phyloP scores from a whole-genome alignment of 2,329 filamentous ascomycete genomes.

The Calonectria henricotiae region DNA sequence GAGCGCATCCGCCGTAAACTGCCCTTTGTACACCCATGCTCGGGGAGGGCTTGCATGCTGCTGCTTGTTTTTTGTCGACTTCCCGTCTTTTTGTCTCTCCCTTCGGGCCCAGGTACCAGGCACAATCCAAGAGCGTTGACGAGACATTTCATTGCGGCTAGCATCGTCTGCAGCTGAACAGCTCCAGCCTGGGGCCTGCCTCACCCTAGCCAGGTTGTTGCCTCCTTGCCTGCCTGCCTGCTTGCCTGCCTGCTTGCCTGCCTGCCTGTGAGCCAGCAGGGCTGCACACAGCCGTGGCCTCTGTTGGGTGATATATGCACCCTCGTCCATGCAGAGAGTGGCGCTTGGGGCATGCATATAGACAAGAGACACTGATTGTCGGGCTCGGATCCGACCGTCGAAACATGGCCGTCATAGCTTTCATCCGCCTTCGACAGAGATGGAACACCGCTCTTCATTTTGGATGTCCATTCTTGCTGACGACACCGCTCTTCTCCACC shows the following conservation, averaged over 20 bases:
- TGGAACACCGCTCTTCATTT: slow-evolving; percentile 2
- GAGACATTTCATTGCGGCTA: slow-evolving; percentile 20
- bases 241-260: neutral
- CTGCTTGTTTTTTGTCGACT: neutral
- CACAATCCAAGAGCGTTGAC: neutral
- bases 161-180: neutral
- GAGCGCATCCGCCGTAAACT: slow-evolving; percentile 19
- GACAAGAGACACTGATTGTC: neutral
- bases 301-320: neutral
- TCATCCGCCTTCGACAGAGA: slow-evolving; percentile 5
- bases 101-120: slow-evolving; percentile 20
- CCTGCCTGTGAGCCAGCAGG: neutral
- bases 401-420: slow-evolving; percentile 17
- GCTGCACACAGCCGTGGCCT: neutral
- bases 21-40: neutral
- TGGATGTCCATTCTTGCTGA: neutral
- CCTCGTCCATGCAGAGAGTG: neutral
- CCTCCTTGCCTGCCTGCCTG: slow-evolving; percentile 4
- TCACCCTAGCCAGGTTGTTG: neutral
- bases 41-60: slow-evolving; percentile 18
- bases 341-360: neutral
- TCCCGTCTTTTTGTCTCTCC: slow-evolving; percentile 13
- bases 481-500: slow-evolving; percentile 22
- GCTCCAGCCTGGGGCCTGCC: neutral
- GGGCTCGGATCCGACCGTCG: slow-evolving; percentile 20